Evolutionary conservation across 2,329 filamentous ascomycete genomes (phyloP).

Genomic region (Byssoonygena ceratinophila): DNA sequence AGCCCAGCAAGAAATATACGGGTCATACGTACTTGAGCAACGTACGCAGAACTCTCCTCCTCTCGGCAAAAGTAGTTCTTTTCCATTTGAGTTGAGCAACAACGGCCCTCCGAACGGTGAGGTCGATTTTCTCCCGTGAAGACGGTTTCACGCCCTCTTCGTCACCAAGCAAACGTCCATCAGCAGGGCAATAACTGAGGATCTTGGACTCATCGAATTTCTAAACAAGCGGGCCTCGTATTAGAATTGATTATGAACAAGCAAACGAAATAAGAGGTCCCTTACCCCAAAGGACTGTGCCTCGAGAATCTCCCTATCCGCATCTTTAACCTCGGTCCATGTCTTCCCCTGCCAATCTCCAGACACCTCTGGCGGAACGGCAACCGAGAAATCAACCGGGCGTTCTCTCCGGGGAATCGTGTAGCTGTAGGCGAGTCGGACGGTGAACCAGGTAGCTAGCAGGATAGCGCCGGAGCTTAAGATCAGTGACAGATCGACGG

Average conservation of each 20-base stretch:
- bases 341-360: slow-evolving; percentile 24
- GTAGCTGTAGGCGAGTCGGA: slow-evolving; percentile 8
- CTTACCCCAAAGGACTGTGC: slow-evolving; percentile 33
- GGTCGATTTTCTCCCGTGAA: slow-evolving; percentile 66
- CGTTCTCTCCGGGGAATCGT: slow-evolving; percentile 23
- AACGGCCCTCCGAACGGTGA: slow-evolving; percentile 61
- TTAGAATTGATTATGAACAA: too few species aligned
- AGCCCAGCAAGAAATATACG: background rate
- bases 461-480: slow-evolving; percentile 7
- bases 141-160: slow-evolving; percentile 57
- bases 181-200: slow-evolving; percentile 60
- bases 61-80: slow-evolving; percentile 62
- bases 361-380: slow-evolving; percentile 29
- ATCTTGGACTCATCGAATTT: slow-evolving; percentile 33
- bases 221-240: slow-evolving; percentile 16
- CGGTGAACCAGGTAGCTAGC: slow-evolving; percentile 5
- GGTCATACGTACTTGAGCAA: slow-evolving; percentile 49
- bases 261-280: slow-evolving; percentile 9
- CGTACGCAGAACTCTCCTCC: slow-evolving; percentile 67
- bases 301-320: slow-evolving; percentile 29
- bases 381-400: slow-evolving; percentile 31
- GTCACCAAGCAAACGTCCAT: slow-evolving; percentile 65
- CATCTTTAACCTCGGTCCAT: slow-evolving; percentile 29
- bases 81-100: slow-evolving; percentile 69
- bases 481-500: slow-evolving; percentile 6